Base-by-base conservation (phyloP, 129 eudicot species). In the Calendula officinalis region DNA sequence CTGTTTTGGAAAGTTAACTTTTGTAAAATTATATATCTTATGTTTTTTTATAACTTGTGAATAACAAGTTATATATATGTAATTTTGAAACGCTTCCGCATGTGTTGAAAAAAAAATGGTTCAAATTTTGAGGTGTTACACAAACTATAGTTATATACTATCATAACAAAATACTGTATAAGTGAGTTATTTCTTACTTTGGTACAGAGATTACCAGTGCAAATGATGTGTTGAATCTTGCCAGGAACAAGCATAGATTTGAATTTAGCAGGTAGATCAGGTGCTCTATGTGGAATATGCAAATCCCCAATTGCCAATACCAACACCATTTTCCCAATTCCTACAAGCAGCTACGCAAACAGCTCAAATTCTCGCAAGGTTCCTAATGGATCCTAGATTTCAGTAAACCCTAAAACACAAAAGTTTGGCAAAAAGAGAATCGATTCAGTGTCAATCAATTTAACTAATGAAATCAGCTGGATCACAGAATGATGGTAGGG, bases 161-260 rank as follows among this genome's bases (percentile, higher is more conserved):
- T 35, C 43, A 3, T 37, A 42, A 60, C 34, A 11, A 56, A 36
- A 13, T 8, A 10, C 2, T 35, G 49, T 17, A 32, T 30, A 12
- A 37, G 36, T 3, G 56, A 64, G 17, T 22, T 2, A 38, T 7
- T 5, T 45, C 69, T 71, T 73, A 88, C 96, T 77, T 88, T 88
- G 82, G 83, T 85, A 62, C 98, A 92, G 35, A 88, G 79, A 81
- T 92, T 88, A 5, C 98, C 98, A 2, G 96, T 80, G 79, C 96
- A 92, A 71, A 92, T 81, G 48, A 88, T 75, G 48, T 92, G 98
- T 62, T 92, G 98, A 80, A 92, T 92, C 75, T 92, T 92, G 36
- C 98, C 96, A 55, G 96, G 98, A 67, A 88, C 96, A 78, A 91
- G 95, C 98, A 91, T 91, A 37, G 98, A 91, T 71, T 92, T 92